phyloP scores from a whole-genome alignment of 352 stramenopile genomes.

The Globisporangium rhizosaccharum region DNA sequence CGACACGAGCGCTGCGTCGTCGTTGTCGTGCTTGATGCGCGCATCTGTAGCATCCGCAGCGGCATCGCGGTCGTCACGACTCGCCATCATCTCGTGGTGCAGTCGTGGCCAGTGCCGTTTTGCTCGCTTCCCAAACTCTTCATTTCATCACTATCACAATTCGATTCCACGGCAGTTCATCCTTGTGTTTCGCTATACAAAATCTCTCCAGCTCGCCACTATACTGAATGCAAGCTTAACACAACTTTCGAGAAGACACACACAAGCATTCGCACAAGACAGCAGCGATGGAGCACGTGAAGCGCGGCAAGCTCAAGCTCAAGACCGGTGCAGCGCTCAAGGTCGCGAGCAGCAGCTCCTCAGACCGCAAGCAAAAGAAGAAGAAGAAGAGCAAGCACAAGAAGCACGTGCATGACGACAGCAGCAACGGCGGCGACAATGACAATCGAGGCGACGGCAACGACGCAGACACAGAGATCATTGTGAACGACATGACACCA shows the following conservation, averaged over 20 bases:
- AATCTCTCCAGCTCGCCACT: neutral
- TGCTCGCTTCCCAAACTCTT: neutral
- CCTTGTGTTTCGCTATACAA: too few relatives aligned
- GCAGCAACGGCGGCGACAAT: conserved; percentile 1
- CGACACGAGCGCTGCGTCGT: conserved; percentile 2
- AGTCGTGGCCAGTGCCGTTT: conserved; percentile 5
- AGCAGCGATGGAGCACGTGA: conserved; percentile 66
- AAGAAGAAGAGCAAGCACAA: conserved; percentile 40
- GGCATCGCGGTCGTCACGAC: neutral
- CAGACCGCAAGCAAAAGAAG: conserved; percentile 40
- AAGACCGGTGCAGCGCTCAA: conserved; percentile 67
- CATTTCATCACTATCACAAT: too few relatives aligned
- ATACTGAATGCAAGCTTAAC: neutral
- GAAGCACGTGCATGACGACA: conserved; percentile 13
- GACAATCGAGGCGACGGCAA: conserved; percentile 6
- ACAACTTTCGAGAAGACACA: neutral
- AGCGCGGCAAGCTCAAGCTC: conserved; percentile 81
- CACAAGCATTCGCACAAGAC: neutral
- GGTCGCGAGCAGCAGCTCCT: conserved; percentile 33
- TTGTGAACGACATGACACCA: conserved; percentile 55
- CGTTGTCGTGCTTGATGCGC: neutral
- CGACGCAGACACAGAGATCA: conserved; percentile 14
- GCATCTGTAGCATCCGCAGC: neutral
- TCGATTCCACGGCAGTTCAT: too few relatives aligned
- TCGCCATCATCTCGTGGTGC: neutral